A percentile compares a stretch with the other conserved stretches of the same genome.
Conservation (phyloP, 2,329 filamentous ascomycete genomes). For the Sclerotinia minor region DNA sequence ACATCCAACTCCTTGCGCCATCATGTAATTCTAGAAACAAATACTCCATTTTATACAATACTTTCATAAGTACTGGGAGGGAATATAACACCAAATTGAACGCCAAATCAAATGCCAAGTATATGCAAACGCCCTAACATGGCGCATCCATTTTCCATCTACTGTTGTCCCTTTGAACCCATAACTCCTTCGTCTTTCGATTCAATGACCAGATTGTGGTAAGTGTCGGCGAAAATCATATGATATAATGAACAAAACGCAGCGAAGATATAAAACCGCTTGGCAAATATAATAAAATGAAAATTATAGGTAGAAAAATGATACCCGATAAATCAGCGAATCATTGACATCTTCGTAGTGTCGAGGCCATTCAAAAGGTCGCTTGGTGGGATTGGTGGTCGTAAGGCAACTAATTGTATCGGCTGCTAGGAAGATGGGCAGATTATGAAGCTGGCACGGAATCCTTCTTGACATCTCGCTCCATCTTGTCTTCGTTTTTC, state of each 20-base stretch:
- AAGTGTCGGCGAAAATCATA: conserved; percentile 5
- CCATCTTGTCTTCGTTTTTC: conserved; percentile 19
- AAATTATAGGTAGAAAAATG: background rate
- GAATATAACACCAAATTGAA: conserved; percentile 23
- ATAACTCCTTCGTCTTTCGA: conserved; percentile 3
- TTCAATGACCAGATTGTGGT: background rate
- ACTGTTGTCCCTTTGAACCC: conserved; percentile 5
- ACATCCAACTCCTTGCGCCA: conserved; percentile 5
- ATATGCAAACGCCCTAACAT: conserved; percentile 13
- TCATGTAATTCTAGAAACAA: background rate
- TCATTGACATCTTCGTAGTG: background rate
- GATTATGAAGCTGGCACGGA: background rate
- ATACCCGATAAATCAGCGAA: background rate
- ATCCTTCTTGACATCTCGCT: conserved; percentile 2
- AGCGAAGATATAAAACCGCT: conserved; percentile 1
- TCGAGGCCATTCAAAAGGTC: background rate
- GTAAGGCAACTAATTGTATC: background rate
- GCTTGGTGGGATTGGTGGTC: background rate
- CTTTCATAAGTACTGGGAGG: conserved; percentile 3
- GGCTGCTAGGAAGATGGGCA: background rate
- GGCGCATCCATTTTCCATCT: conserved; percentile 12
- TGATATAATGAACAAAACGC: conserved; percentile 10
- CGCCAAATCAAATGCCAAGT: conserved; percentile 20
- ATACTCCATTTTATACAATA: conserved; percentile 15
- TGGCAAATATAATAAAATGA: background rate